Base-by-base conservation (phyloP, 164 flowering plant species). In the Nelumbo lutea region DNA sequence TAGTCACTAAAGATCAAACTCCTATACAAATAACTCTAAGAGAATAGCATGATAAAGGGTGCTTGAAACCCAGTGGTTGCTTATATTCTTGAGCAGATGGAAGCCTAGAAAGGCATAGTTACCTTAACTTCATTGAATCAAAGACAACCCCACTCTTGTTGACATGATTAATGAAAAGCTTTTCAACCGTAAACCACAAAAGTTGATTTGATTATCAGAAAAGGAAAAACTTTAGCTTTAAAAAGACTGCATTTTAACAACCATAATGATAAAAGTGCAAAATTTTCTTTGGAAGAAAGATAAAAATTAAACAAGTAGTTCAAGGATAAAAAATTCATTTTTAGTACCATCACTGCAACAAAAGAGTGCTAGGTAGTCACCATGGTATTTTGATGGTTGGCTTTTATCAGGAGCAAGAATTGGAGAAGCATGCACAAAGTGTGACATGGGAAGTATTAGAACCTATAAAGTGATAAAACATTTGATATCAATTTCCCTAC, bases 321-420 rank as follows among this genome's bases (percentile, higher is more conserved):
- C 84, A 41, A 92, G 83, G 45, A 90, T 81, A 80, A 86, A 95
- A 82, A 90, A 95, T 70, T 95, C 97, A 77, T 90, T 84, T 69
- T 88, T 93, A 62, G 98, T 92, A 69, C 99, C 98, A 79, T 95
- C 99, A 61, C 98, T 98, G 27, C 99, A 95, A 62, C 99, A 98
- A 78, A 95, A 71, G 42, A 92, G 87, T 15, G 99, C 97, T 48
- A 95, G 82, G 80, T 95, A 95, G 75, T 92, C 99, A 68, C 99
- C 99, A 77, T 90, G 97, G 15, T 96, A 81, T 78, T 95, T 95
- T 52, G 99, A 95, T 59, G 92, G 78, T 75, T 95, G 92, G 82
- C 99, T 95, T 72, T 88, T 77, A 76, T 95, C 99, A 70, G 99
- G 95, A 51, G 99, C 98, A 73, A 95, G 97, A 81, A 95, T 95